phyloP scores from a whole-genome alignment of 441 rosid genomes.

The Theobroma grandiflorum region DNA sequence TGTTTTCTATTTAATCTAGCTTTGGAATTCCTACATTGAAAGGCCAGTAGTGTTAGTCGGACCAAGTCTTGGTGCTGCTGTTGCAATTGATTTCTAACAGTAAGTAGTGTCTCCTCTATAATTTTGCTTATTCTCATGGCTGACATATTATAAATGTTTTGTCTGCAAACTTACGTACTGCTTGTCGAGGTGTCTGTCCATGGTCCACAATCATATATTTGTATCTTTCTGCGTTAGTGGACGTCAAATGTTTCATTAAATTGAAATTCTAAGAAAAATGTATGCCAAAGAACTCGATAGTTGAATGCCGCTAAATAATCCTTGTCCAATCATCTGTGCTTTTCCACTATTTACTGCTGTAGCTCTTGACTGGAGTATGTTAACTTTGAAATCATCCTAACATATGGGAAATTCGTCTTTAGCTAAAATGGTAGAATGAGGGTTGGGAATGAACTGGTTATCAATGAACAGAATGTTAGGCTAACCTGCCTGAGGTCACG shows the following conservation, averaged over 20 bases:
- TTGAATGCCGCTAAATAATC: too few relatives aligned
- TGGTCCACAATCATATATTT: not conserved
- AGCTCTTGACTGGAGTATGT: not conserved
- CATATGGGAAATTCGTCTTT: not conserved
- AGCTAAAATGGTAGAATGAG: conserved; percentile 3
- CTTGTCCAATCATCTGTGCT: not conserved
- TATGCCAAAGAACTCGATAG: not conserved
- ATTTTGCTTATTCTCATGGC: conserved; percentile 2
- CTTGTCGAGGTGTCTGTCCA: too few relatives aligned
- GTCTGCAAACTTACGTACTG: not conserved
- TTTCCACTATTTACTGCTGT: not conserved
- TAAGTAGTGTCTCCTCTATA: conserved; percentile 30
- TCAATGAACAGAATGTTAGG: not conserved
- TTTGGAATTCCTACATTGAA: conserved; percentile 73
- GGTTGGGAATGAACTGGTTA: not conserved
- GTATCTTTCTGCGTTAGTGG: not conserved
- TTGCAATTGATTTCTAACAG: conserved; percentile 67
- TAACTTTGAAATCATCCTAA: not conserved
- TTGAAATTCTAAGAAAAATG: not conserved
- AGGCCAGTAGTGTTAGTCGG: conserved; percentile 75
- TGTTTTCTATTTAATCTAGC: conserved; percentile 35
- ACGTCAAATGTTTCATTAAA: not conserved
- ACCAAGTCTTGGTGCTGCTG: conserved; percentile 79
- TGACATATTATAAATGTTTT: not conserved
- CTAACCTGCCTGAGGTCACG: not conserved